phyloP scores from a whole-genome alignment of 495 filamentous ascomycete species.

The Trypethelium eluteriae region DNA sequence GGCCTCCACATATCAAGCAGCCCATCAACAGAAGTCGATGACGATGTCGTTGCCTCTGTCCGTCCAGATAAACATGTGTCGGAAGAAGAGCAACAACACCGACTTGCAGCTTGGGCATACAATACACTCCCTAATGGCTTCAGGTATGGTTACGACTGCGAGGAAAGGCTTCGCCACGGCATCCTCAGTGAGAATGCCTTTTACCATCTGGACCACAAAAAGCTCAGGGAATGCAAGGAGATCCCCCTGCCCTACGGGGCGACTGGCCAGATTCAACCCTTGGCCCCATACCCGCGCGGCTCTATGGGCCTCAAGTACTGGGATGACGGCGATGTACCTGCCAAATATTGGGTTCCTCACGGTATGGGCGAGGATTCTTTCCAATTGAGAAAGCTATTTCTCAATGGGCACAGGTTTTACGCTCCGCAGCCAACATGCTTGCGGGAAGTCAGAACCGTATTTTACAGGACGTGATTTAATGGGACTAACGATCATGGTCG shows the following conservation, averaged over 20 bases:
- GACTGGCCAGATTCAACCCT: neutral
- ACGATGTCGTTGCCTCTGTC: neutral
- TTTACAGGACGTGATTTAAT: too few relatives aligned
- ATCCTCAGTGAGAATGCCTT: neutral
- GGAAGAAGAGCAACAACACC: neutral
- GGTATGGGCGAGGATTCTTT: too few relatives aligned
- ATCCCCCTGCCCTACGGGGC: neutral
- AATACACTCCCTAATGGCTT: neutral
- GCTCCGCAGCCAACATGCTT: too few relatives aligned
- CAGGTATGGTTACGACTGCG: too few relatives aligned
- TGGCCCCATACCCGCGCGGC: too few relatives aligned
- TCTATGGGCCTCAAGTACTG: too few relatives aligned
- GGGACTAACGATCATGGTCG: too few relatives aligned
- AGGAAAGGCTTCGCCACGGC: neutral
- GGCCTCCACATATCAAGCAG: neutral
- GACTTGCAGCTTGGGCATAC: neutral
- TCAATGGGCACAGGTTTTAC: too few relatives aligned
- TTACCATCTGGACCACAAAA: neutral
- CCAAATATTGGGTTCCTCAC: too few relatives aligned
- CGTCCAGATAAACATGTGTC: neutral
- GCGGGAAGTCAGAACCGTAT: too few relatives aligned
- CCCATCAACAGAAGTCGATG: neutral
- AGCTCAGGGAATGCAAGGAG: neutral
- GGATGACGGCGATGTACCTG: too few relatives aligned
- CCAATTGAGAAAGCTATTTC: too few relatives aligned